Evolutionary conservation across 2,329 filamentous ascomycete species (phyloP).

Genomic region (Penicillium sp.): DNA sequence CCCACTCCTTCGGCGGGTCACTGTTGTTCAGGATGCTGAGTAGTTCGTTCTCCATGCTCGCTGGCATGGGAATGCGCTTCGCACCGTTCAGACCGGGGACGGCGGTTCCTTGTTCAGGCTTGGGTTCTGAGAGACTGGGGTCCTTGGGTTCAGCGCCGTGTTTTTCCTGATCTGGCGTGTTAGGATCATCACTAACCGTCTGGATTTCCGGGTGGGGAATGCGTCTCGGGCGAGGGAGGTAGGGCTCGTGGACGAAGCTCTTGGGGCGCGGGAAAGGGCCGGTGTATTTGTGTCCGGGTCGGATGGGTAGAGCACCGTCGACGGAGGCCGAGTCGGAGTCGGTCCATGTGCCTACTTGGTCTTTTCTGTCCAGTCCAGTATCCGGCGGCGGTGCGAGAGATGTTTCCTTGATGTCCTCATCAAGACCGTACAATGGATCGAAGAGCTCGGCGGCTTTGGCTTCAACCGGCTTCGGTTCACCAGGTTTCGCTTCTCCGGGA

Average conservation of each 20-base stretch:
- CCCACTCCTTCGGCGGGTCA: not conserved
- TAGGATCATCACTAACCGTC: constrained; percentile 14
- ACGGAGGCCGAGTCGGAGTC: no score
- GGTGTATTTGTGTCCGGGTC: no score
- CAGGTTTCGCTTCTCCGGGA: not conserved
- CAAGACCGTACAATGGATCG: no score
- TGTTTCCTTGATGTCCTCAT: no score
- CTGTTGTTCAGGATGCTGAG: constrained; percentile 4
- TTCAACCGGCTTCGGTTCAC: no score
- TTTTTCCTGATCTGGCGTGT: not conserved
- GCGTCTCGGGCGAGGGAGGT: constrained; percentile 6
- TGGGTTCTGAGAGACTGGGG: constrained; percentile 5
- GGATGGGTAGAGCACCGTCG: no score
- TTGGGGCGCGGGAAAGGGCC: no score
- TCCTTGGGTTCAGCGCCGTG: constrained; percentile 9
- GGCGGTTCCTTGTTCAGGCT: constrained; percentile 3
- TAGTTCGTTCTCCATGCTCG: constrained; percentile 3
- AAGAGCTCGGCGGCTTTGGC: no score
- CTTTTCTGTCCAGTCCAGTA: no score
- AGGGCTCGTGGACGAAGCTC: not conserved
- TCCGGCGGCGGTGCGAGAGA: no score
- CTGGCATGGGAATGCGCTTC: constrained; percentile 9
- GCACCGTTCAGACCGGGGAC: constrained; percentile 3
- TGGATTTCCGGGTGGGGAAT: constrained; percentile 13
- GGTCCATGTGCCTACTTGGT: no score